Evolutionary conservation across 192 early-diverging fungal species (phyloP), one percentile per base, ranked within the genome.

Genomic region (Backusella circina): DNA sequence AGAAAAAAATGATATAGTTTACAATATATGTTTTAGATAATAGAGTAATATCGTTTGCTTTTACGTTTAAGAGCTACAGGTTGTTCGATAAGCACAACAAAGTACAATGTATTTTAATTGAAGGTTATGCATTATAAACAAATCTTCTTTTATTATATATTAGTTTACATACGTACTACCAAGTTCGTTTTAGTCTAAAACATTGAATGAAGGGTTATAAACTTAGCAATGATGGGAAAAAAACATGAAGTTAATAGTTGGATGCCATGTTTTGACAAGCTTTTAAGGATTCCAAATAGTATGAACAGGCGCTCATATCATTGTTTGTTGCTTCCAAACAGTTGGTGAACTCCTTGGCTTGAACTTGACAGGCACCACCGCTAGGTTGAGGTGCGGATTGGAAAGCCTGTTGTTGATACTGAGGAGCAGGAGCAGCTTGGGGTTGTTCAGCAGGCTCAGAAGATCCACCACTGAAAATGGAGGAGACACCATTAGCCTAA

Each of bases 271-370:
- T 74, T 67, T 94, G 95, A 87, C 96, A 98, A 67, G 91, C 86
- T 89, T 96, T 96, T 70, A 98, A 89, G 84, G 91, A 87, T 76
- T 98, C 95, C 41, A 96, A 83, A 83, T 95, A 95, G 88, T 92
- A 95, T 85, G 95, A 92, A 87, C 96, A 98, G 35, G 90, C 86
- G 50, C 76, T 80, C 76, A 94, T 90, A 82, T 97, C 91, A 78
- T 93, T 91, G 68, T 85, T 87, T 82, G 89, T 95, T 77, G 84
- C 78, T 79, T 97, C 94, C 37, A 98, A 86, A 80, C 97, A 98
- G 77, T 91, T 88, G 38, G 89, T 91, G 80, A 96, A 96, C 31
- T 91, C 92, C 83, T 92, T 92, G 74, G 91, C 90, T 80, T 95
- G 91, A n/a, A 86, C 76, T 76, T 92, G 90, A 82, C 91, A 93